Evolutionary conservation across 108 stramenopile species (phyloP).

Genomic region (Epithemia pelagica): DNA sequence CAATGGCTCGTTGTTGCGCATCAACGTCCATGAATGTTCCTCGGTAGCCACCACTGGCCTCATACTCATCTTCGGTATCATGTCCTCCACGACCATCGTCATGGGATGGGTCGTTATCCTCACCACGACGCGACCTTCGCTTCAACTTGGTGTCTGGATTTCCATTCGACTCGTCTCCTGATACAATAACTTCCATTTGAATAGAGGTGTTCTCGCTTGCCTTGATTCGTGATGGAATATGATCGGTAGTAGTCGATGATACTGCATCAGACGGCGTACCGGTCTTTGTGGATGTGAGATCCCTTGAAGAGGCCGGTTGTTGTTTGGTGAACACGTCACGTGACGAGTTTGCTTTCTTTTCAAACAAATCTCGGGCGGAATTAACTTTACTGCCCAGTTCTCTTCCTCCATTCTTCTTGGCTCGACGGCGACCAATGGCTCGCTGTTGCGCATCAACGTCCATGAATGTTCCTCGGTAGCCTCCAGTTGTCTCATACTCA

Average conservation of each 20-base stretch:
- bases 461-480: not conserved
- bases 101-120: too few species aligned
- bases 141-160: not conserved
- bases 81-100: not conserved
- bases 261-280: too few species aligned
- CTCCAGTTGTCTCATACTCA: not conserved
- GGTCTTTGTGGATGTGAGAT: too few species aligned
- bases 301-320: not conserved
- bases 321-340: not conserved
- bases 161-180: not conserved
- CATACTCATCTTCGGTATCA: not conserved
- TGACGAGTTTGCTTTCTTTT: not conserved
- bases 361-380: not conserved
- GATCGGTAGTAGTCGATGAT: too few species aligned
- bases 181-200: not conserved
- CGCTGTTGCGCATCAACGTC: not conserved
- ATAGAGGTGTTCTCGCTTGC: too few species aligned
- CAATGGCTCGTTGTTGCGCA: not conserved
- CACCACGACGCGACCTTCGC: not conserved
- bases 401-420: not conserved
- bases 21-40: not conserved
- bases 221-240: not conserved
- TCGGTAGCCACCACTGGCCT: not conserved
- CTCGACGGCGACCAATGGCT: not conserved
- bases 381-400: not conserved